These are phyloP conservation scores for Graphilbum fragrans DNA, from an alignment of 2,329 filamentous ascomycete species.

Conservation along the genomic window DNA sequence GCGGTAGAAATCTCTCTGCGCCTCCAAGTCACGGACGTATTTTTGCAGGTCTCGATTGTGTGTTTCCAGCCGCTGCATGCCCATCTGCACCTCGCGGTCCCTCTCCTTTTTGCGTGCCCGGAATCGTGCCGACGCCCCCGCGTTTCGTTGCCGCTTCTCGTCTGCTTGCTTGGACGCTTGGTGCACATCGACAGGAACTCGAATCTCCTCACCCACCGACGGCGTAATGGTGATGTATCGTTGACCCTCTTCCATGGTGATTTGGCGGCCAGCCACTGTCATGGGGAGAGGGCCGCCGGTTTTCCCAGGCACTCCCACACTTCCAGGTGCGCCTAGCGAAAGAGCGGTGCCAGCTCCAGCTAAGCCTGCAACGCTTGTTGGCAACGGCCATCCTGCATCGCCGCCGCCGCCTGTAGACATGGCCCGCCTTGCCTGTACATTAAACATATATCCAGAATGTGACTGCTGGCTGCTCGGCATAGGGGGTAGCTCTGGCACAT, in stretches of 20 bases:
- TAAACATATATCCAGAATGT: background rate
- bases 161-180: slow-evolving; percentile 73
- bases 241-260: slow-evolving; percentile 15
- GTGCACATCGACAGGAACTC: slow-evolving; percentile 65
- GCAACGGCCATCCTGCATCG: no score
- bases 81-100: slow-evolving; percentile 59
- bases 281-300: no score
- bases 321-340: background rate
- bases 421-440: background rate
- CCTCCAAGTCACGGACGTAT: slow-evolving; percentile 38
- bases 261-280: no score
- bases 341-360: background rate
- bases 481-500: background rate
- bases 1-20: slow-evolving; percentile 62
- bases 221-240: slow-evolving; percentile 20
- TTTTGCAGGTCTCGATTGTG: slow-evolving; percentile 53
- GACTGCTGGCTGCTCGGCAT: background rate
- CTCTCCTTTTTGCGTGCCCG: slow-evolving; percentile 72
- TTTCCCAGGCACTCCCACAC: no score
- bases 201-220: slow-evolving; percentile 29
- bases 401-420: no score
- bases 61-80: slow-evolving; percentile 56
- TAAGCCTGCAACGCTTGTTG: background rate
- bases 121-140: slow-evolving; percentile 74
- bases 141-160: slow-evolving; percentile 76